Evolutionary conservation across 2,329 filamentous ascomycete genomes (phyloP), one percentile per base, ranked within the genome.

Genomic region (Calonectria honghensis): DNA sequence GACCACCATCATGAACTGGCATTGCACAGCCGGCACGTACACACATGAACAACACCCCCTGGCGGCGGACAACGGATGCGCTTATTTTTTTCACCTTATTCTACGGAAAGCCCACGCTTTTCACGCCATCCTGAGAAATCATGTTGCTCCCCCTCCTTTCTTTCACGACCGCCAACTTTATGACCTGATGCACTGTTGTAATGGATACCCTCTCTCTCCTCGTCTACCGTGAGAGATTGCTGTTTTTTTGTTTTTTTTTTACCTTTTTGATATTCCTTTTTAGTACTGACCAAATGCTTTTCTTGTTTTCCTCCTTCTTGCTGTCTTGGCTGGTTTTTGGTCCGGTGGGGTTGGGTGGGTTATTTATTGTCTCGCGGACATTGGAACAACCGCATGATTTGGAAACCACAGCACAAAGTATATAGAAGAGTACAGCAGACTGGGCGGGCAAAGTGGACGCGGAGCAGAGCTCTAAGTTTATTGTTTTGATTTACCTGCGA

Each of bases 191-290:
- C 45, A 73, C 70, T 73, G 37, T 57, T 70, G 64, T 69, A 73
- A 68, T 69, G 70, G 75, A 78, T 77, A 77, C 76, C 76, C 73
- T 68, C 72, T 72, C 41, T 50, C 72, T 72, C 69, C 63, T 41
- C 52, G 27, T 57, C 61, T 37, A 39, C 32, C 72, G 59, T 68
- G 75, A 72, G 72, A 68, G 48, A 57, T 59, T 65, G 39, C 72
- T 68, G 52, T 54, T 61, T 69, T 39, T 54, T 64, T 1, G 4
- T 41, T 29, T 63, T 16, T 39, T 61, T 61, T 27, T 37, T 24
- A 20, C 16, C 45, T n/a, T 16, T 48, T 65, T 65, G 57, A 63
- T 63, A 41, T 41, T 63, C 57, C n/a, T n/a, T n/a, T 37, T 61
- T 63, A 41, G 39, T 63, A 41, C 27, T 37, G 37, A 41, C 57